Evolutionary conservation across 441 rosid genomes (phyloP), one percentile per base, ranked within the genome.

Genomic region (Euphorbia celastroides): DNA sequence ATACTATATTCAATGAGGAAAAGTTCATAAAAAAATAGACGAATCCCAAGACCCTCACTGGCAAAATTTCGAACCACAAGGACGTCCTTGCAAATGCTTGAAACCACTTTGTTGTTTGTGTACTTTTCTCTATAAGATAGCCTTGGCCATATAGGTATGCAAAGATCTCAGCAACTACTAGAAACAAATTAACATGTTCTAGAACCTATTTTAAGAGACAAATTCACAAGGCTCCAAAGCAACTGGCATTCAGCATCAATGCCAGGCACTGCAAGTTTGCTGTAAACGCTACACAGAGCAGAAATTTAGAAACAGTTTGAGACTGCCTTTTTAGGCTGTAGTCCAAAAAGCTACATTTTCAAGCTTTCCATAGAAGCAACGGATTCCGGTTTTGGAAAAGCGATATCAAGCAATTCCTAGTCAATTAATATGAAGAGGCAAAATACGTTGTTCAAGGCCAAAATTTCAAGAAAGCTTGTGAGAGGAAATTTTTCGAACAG

Each of bases 181-280:
- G 17, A 50, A n/a, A 52, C 27, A 50, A 52, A 30, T 8, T 2
- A 50, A 51, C 3, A 28, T 31, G 19, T 34, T n/a, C 8, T 8
- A 4, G 30, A 50, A 5, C 42, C 38, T 7, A 16, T 38, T 17
- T 54, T 25, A 23, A 2, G 9, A n/a, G 26, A 51, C 13, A 52
- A 13, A 28, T 1, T 19, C 23, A 5, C 26, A 41, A 42, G 9
- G 26, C 30, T 25, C n/a, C 10, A 12, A 1, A 23, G 19, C 13
- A 19, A 27, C 26, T 38, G 36, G 42, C 23, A 16, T 26, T 16
- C 67, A 52, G 54, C 54, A 34, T 56, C 69, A 66, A 10, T 41
- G 10, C 57, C 62, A 38, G 42, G 16, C 14, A 1, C 17, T 50
- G 9, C 19, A 56, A 44, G 38, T 14, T 2, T 42, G 32, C 13